These are phyloP conservation scores for Lipomyces lipofer DNA, from an alignment of 805 yeast species.

Conservation along the genomic window DNA sequence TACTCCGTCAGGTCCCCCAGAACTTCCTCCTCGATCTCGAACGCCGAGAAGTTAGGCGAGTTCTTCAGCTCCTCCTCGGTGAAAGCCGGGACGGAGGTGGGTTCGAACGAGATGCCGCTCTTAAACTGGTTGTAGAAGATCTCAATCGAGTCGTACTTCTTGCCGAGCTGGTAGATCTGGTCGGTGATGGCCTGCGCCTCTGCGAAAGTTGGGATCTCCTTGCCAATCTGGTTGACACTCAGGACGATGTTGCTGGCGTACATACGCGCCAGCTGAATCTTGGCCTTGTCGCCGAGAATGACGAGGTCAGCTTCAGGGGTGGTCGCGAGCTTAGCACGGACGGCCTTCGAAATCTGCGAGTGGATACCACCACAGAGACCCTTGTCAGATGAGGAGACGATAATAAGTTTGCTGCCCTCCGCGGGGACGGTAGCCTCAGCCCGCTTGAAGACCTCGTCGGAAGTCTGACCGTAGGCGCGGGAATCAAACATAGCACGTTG, in stretches of 20 bases:
- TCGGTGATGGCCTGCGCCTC: slow-evolving; percentile 90
- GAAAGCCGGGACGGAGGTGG: slow-evolving; percentile 66
- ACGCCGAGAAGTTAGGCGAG: slow-evolving; percentile 82
- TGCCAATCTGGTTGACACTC: slow-evolving; percentile 89
- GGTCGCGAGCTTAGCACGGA: slow-evolving; percentile 50
- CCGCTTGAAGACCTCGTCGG: slow-evolving; percentile 72
- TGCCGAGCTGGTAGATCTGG: slow-evolving; percentile 65
- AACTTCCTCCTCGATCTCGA: slow-evolving; percentile 69
- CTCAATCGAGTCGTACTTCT: slow-evolving; percentile 69
- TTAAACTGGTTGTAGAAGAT: slow-evolving; percentile 85
- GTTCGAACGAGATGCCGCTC: slow-evolving; percentile 88
- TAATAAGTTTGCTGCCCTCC: slow-evolving; percentile 65
- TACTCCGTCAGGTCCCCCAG: slow-evolving; percentile 65
- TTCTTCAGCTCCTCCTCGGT: slow-evolving; percentile 69
- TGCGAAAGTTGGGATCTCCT: slow-evolving; percentile 90
- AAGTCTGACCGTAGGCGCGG: slow-evolving; percentile 79
- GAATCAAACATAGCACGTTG: slow-evolving; percentile 91
- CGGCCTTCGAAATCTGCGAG: slow-evolving; percentile 87
- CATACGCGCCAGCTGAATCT: slow-evolving; percentile 84
- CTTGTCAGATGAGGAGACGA: slow-evolving; percentile 94
- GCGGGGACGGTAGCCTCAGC: slow-evolving; percentile 29
- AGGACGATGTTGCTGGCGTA: slow-evolving; percentile 66
- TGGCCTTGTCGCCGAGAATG: slow-evolving; percentile 92
- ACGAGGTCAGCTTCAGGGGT: slow-evolving; percentile 64
- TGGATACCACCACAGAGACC: slow-evolving; percentile 99